Conservation (phyloP, 2,329 filamentous ascomycete species). For the Clarireedia homoeocarpa region DNA sequence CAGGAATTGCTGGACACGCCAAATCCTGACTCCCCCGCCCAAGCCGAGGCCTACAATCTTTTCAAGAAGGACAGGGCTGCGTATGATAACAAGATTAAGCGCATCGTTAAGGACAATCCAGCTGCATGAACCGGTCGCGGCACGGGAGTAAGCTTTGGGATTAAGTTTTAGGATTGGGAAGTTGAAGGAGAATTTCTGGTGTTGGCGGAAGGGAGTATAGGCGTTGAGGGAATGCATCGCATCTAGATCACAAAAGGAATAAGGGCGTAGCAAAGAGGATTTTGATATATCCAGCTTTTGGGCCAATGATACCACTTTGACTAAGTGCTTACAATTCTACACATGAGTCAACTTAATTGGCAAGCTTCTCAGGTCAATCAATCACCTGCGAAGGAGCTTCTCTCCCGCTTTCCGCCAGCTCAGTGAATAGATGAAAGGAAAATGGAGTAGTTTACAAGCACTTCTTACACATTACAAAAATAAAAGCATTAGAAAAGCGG, state of each 20-base stretch:
- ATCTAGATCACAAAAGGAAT: neutral
- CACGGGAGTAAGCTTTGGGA: neutral
- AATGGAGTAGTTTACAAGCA: neutral
- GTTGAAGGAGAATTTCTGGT: neutral
- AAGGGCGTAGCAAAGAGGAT: constrained; percentile 3
- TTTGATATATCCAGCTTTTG: constrained; percentile 1
- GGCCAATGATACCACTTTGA: neutral
- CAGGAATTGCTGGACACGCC: constrained; percentile 94
- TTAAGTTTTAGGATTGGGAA: neutral
- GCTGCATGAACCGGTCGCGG: constrained; percentile 45
- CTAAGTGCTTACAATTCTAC: neutral
- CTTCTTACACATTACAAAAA: neutral
- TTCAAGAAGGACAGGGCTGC: constrained; percentile 84
- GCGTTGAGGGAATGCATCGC: constrained; percentile 4
- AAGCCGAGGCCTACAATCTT: constrained; percentile 94
- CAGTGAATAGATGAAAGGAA: neutral
- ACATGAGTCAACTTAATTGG: neutral
- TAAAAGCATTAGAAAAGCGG: neutral
- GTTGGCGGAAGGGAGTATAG: neutral
- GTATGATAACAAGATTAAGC: constrained; percentile 82
- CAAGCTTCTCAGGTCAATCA: neutral
- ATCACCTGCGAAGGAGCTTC: neutral
- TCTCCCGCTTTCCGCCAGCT: neutral
- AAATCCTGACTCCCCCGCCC: constrained; percentile 92
- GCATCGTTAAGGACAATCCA: constrained; percentile 84